Conservation (phyloP, 1,139 yeast species). For the Pichia sp. region DNA sequence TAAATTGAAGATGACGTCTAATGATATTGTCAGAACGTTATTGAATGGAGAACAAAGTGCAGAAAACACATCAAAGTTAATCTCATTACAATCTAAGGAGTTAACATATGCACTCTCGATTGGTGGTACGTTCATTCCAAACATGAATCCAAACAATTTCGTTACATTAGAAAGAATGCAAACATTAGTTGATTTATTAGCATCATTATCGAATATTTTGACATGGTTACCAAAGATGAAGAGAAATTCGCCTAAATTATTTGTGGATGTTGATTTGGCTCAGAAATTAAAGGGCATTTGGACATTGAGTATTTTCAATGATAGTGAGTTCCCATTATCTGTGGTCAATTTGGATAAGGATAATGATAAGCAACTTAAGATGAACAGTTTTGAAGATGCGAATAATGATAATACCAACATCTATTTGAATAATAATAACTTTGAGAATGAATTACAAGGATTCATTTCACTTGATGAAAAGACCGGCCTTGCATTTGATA, state of each 20-base stretch:
- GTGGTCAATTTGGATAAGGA: slow-evolving; percentile 23
- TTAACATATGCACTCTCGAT: slow-evolving; percentile 21
- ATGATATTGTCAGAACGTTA: slow-evolving; percentile 20
- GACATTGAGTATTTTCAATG: slow-evolving; percentile 24
- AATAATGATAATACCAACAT: not conserved
- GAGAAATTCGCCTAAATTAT: slow-evolving; percentile 40
- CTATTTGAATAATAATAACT: not conserved
- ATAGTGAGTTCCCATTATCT: slow-evolving; percentile 18
- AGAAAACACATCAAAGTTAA: not conserved
- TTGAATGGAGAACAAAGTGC: slow-evolving; percentile 4
- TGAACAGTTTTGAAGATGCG: slow-evolving; percentile 24
- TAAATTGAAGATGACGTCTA: slow-evolving; percentile 22
- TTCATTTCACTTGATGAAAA: slow-evolving; percentile 15
- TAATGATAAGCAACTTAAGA: slow-evolving; percentile 29
- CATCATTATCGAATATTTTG: slow-evolving; percentile 48
- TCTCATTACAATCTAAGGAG: slow-evolving; percentile 20
- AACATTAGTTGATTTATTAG: slow-evolving; percentile 47
- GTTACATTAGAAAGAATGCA: slow-evolving; percentile 34
- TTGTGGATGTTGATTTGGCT: slow-evolving; percentile 14
- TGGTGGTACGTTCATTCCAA: slow-evolving; percentile 19
- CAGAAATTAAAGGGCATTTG: slow-evolving; percentile 29
- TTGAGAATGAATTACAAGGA: slow-evolving; percentile 6
- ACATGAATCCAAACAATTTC: slow-evolving; percentile 22
- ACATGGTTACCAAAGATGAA: slow-evolving; percentile 55
- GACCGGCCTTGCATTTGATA: slow-evolving; percentile 13